Percentiles rank a stretch among this genome's conserved stretches.
phyloP scores from a whole-genome alignment of 306 rosid genomes.

The Ormosia semicastrata region DNA sequence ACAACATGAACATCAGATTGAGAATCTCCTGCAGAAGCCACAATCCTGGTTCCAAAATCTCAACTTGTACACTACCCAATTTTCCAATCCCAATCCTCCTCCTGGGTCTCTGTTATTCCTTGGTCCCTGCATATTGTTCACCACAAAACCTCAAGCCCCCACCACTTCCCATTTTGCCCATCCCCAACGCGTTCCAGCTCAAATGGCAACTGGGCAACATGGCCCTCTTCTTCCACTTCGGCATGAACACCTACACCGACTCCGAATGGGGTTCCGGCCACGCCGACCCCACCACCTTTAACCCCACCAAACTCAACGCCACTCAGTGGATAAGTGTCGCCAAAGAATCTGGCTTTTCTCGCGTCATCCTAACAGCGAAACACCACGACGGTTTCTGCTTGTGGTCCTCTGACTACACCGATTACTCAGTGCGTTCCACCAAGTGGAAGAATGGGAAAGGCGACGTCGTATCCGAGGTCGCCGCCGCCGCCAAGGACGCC shows the following conservation, averaged over 20 bases:
- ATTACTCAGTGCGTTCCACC: conserved; percentile 68
- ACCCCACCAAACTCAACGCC: conserved; percentile 64
- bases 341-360: conserved; percentile 64
- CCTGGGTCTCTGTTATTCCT: not conserved
- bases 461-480: conserved; percentile 72
- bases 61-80: conserved; percentile 21
- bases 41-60: conserved; percentile 11
- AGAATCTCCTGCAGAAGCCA: not conserved
- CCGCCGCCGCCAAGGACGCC: conserved; percentile 62
- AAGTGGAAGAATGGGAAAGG: conserved; percentile 69
- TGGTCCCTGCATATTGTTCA: conserved; percentile 22
- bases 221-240: conserved; percentile 92
- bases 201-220: conserved; percentile 74
- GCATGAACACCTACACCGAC: conserved; percentile 80
- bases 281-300: conserved; percentile 57
- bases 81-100: conserved; percentile 18
- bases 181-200: conserved; percentile 76
- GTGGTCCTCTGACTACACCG: conserved; percentile 83
- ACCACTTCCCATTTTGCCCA: conserved; percentile 84
- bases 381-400: conserved; percentile 95
- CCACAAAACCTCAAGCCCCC: conserved; percentile 35
- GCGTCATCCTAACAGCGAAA: conserved; percentile 68
- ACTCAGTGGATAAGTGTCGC: conserved; percentile 82
- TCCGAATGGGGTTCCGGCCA: conserved; percentile 85
- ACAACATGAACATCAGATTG: not conserved